phyloP scores from a whole-genome alignment of 1,139 yeast genomes.

The Yamadazyma spencermartinsiae region DNA sequence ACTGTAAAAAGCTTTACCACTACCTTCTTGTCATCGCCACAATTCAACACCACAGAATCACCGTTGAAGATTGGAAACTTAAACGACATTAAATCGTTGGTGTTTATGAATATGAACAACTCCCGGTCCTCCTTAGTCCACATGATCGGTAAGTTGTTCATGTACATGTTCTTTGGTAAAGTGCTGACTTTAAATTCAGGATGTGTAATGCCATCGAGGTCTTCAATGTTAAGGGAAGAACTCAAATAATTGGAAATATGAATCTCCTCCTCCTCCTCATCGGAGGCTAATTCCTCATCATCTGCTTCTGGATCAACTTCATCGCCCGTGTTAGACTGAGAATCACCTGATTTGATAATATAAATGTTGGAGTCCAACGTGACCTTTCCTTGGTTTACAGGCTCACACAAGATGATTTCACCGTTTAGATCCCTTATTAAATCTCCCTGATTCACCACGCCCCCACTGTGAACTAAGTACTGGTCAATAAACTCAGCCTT shows the following conservation, averaged over 20 bases:
- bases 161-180: conserved; percentile 29
- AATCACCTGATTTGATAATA: conserved; percentile 44
- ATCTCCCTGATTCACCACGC: conserved; percentile 36
- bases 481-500: conserved; percentile 29
- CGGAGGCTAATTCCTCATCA: conserved; percentile 5
- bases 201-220: conserved; percentile 6
- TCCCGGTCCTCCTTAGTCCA: conserved; percentile 44
- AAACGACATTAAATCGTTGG: conserved; percentile 52
- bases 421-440: conserved; percentile 48
- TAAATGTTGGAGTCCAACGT: conserved; percentile 48
- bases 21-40: conserved; percentile 21
- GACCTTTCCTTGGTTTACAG: conserved; percentile 66
- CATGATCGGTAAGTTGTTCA: conserved; percentile 25
- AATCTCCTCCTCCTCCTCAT: conserved; percentile 17
- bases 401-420: conserved; percentile 62
- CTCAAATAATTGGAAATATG: conserved; percentile 41
- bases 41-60: conserved; percentile 51
- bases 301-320: conserved; percentile 1
- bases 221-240: conserved; percentile 29
- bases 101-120: conserved; percentile 53
- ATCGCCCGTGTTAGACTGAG: conserved; percentile 9
- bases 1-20: conserved; percentile 56
- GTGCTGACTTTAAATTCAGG: conserved; percentile 27
- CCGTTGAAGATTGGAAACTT: conserved; percentile 67
- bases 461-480: conserved; percentile 29